Percentiles rank a stretch among this genome's conserved stretches.
These are phyloP conservation scores for Mucor velutinosus DNA, from an alignment of 371 early-diverging fungal genomes.

Conservation along the genomic window DNA sequence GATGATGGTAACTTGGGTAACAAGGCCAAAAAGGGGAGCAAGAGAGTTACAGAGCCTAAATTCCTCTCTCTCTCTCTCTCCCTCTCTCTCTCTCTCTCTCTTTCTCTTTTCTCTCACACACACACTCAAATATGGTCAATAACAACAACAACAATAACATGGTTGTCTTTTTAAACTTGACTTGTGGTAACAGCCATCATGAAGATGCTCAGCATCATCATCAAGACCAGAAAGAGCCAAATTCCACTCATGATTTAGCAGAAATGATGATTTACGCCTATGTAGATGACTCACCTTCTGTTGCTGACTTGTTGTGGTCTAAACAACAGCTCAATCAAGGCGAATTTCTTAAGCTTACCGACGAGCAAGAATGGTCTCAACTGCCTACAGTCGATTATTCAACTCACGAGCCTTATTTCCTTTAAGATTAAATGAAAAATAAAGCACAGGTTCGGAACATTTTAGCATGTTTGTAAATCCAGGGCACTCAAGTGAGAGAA, in stretches of 20 bases:
- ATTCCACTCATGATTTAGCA: constrained; percentile 27
- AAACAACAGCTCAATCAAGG: constrained; percentile 23
- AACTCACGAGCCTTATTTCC: constrained; percentile 23
- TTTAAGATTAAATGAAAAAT: neutral
- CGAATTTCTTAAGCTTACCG: constrained; percentile 22
- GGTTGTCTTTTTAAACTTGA: constrained; percentile 8
- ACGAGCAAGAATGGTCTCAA: constrained; percentile 17
- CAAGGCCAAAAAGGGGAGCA: neutral
- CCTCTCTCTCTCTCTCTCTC: neutral
- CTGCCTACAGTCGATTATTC: constrained; percentile 12
- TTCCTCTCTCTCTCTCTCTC: neutral
- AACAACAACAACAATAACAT: neutral
- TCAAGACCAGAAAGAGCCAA: constrained; percentile 5
- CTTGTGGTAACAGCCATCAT: constrained; percentile 2
- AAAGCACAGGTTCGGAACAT: neutral
- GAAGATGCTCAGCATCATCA: neutral
- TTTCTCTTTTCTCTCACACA: neutral
- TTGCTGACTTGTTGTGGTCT: constrained; percentile 27
- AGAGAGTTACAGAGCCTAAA: neutral
- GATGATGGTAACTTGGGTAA: constrained; percentile 1
- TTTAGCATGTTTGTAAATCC: neutral
- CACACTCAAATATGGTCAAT: neutral
- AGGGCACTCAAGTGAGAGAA: too few relatives aligned
- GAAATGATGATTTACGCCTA: constrained; percentile 25
- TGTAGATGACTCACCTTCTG: constrained; percentile 21